Conservation (phyloP, 2,329 filamentous ascomycete species). For the Aspergillus texensis region DNA sequence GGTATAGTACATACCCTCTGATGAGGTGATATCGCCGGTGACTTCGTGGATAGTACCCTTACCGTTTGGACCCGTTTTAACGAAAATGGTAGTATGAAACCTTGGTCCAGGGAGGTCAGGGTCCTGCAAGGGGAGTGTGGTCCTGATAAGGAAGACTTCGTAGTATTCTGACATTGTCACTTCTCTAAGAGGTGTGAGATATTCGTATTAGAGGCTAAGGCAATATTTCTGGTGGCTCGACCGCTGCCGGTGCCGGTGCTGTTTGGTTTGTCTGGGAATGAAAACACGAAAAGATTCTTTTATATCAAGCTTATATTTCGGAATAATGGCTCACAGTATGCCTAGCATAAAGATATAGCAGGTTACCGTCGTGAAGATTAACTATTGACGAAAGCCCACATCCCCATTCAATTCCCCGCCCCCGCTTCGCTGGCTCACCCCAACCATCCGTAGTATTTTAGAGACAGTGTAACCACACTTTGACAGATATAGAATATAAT, state of each 20-base stretch:
- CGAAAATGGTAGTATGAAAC: constrained; percentile 16
- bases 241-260: neutral
- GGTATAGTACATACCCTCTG: constrained; percentile 13
- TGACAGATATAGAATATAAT: no score
- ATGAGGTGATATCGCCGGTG: constrained; percentile 14
- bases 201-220: neutral
- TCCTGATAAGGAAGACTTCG: constrained; percentile 9
- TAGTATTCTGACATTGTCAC: neutral
- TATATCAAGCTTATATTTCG: neutral
- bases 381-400: no score
- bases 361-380: no score
- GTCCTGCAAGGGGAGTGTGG: constrained; percentile 12
- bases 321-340: neutral
- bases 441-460: no score
- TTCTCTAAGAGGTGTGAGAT: neutral
- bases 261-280: neutral
- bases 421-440: no score
- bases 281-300: neutral
- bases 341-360: no score
- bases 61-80: constrained; percentile 6
- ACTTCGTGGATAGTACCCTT: constrained; percentile 13
- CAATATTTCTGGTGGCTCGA: neutral
- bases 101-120: constrained; percentile 12
- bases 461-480: no score
- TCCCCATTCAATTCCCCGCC: no score